A percentile compares a stretch with the other conserved stretches of the same genome.
These are phyloP conservation scores for Chalciporus piperatus DNA, from an alignment of 768 basidiomycete species.

Conservation along the genomic window DNA sequence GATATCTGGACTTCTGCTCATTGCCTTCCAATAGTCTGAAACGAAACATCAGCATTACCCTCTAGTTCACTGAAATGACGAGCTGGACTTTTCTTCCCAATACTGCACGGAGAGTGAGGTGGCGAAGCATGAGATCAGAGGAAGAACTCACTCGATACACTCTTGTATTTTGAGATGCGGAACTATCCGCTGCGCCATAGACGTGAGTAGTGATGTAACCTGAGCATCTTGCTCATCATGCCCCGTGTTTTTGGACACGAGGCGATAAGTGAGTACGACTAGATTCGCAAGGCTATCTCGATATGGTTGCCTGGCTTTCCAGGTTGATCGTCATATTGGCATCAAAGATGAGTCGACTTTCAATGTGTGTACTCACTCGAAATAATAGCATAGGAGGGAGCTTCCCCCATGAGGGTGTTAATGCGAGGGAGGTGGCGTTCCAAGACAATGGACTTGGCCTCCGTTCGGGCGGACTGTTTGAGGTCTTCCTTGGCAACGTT, in stretches of 20 bases:
- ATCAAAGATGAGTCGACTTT: not conserved
- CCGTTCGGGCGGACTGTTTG: not conserved
- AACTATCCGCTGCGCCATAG: too few species aligned
- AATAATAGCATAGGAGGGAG: not conserved
- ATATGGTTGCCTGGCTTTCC: not conserved
- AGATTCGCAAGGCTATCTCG: not conserved
- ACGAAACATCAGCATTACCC: not conserved
- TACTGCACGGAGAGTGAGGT: not conserved
- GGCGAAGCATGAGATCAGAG: not conserved
- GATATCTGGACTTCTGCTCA: not conserved
- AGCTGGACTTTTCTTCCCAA: constrained; percentile 1
- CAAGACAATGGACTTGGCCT: not conserved
- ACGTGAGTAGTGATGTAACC: too few species aligned
- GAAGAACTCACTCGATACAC: not conserved
- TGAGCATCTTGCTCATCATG: too few species aligned
- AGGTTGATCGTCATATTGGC: not conserved
- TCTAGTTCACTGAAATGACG: not conserved
- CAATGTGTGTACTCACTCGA: not conserved
- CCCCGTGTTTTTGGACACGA: not conserved
- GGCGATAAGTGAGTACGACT: not conserved
- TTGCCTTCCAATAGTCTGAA: constrained; percentile 1
- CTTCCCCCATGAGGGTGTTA: not conserved
- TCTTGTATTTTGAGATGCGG: too few species aligned
- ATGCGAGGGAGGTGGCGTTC: not conserved
- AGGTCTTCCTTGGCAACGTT: not conserved